A percentile compares a stretch with the other conserved stretches of the same genome.
Evolutionary conservation across 2,329 filamentous ascomycete genomes (phyloP).

Genomic region (Botrytis fragariae): DNA sequence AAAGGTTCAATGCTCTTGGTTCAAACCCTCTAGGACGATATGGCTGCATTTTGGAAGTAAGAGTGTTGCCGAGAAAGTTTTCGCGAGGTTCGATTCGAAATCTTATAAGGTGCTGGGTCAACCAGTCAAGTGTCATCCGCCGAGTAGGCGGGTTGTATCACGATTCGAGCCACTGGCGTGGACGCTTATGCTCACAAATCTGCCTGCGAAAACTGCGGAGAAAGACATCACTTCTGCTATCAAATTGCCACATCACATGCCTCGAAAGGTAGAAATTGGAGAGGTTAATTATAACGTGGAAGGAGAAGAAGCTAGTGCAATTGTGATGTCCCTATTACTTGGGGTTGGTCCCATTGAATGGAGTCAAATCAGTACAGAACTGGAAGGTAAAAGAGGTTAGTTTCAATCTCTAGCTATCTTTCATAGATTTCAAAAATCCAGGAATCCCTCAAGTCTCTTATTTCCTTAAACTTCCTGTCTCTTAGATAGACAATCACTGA

Average conservation of each 20-base stretch:
- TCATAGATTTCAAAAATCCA: not conserved
- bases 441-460: not conserved
- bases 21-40: constrained; percentile 30
- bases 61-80: constrained; percentile 29
- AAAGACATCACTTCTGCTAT: constrained; percentile 27
- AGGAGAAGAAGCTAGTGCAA: constrained; percentile 26
- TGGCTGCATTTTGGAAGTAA: constrained; percentile 33
- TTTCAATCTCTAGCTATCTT: not conserved
- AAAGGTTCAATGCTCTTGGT: constrained; percentile 34
- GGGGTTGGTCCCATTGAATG: constrained; percentile 22
- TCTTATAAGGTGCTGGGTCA: constrained; percentile 29
- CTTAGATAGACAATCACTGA: not conserved
- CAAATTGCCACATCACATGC: constrained; percentile 20
- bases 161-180: constrained; percentile 26
- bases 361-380: not conserved
- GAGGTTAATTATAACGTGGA: constrained; percentile 22
- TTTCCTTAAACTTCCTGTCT: not conserved
- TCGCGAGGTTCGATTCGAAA: constrained; percentile 29
- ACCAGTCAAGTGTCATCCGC: constrained; percentile 21
- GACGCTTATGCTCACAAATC: constrained; percentile 30
- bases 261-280: constrained; percentile 27
- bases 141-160: not conserved
- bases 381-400: constrained; percentile 4
- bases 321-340: constrained; percentile 24
- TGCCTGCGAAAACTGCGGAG: constrained; percentile 25